Conservation (phyloP, 148 eudicot genomes). For the Bassia scoparia region DNA sequence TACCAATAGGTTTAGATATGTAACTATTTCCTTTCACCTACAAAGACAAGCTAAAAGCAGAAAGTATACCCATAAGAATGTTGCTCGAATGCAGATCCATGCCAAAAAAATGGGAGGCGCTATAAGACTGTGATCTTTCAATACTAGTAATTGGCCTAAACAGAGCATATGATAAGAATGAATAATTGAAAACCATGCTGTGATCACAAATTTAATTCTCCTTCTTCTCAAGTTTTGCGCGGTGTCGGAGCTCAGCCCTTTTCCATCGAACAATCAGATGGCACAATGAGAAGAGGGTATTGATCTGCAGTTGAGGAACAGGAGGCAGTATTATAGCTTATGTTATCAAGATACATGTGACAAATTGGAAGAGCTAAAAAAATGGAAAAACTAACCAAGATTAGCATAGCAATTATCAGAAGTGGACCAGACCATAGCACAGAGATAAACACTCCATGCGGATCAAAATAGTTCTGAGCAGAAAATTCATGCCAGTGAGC, state of each 20-base stretch:
- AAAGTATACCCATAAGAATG: not conserved
- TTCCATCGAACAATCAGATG: slow-evolving; percentile 80
- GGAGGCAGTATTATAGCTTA: not conserved
- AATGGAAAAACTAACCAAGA: slow-evolving; percentile 58
- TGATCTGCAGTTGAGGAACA: slow-evolving; percentile 49
- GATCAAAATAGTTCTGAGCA: slow-evolving; percentile 84
- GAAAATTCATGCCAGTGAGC: slow-evolving; percentile 83
- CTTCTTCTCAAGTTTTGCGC: slow-evolving; percentile 68
- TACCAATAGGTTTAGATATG: not conserved
- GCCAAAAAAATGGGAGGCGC: not conserved
- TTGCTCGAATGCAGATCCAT: not conserved
- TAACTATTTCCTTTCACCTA: not conserved
- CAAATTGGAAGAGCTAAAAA: not conserved
- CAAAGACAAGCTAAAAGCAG: not conserved
- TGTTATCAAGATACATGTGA: not conserved
- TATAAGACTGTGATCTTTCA: not conserved
- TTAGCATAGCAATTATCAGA: slow-evolving; percentile 66
- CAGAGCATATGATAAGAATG: not conserved
- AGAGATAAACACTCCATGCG: slow-evolving; percentile 71
- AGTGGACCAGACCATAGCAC: slow-evolving; percentile 95
- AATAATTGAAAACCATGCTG: not conserved
- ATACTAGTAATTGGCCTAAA: not conserved
- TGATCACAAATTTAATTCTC: slow-evolving; percentile 32
- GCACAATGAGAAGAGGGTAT: slow-evolving; percentile 75
- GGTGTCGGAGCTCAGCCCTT: slow-evolving; percentile 90